Percentiles rank a stretch among this genome's conserved stretches.
These are phyloP conservation scores for Podospora conica DNA, from an alignment of 495 filamentous ascomycete genomes.

Conservation along the genomic window DNA sequence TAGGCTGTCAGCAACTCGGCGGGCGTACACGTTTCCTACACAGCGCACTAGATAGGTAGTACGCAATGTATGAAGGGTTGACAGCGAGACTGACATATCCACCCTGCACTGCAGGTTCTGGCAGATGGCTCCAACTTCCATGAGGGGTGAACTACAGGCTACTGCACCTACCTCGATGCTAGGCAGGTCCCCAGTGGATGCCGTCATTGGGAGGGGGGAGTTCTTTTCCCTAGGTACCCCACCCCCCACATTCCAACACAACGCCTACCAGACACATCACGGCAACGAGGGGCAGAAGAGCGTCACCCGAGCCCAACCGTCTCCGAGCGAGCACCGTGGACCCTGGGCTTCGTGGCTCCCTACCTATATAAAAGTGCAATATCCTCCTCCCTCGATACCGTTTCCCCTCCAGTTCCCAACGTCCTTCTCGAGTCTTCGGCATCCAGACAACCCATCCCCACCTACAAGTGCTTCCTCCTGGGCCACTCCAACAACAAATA, in stretches of 20 bases:
- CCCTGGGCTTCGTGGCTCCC: too few species aligned
- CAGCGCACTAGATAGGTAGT: not conserved
- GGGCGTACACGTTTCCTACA: not conserved
- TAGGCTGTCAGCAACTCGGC: not conserved
- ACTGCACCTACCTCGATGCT: too few species aligned
- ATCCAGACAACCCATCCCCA: not conserved
- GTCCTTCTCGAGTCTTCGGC: not conserved
- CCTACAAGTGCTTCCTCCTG: too few species aligned
- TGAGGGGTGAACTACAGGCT: too few species aligned
- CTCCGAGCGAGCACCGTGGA: not conserved
- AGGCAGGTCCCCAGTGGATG: too few species aligned
- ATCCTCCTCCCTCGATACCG: not conserved
- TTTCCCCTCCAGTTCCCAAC: not conserved
- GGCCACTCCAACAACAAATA: not conserved
- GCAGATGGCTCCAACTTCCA: not conserved
- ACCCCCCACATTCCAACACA: not conserved
- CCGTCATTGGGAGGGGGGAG: not conserved
- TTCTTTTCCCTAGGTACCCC: not conserved
- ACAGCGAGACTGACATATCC: not conserved
- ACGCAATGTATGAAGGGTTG: not conserved
- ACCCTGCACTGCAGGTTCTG: not conserved
- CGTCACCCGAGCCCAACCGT: slow-evolving; percentile 2
- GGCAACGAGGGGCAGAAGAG: slow-evolving; percentile 7
- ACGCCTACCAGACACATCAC: slow-evolving; percentile 1
- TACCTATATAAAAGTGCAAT: not conserved